These are phyloP conservation scores for Amanita brunnescens DNA, from an alignment of 768 basidiomycete genomes.

Conservation along the genomic window DNA sequence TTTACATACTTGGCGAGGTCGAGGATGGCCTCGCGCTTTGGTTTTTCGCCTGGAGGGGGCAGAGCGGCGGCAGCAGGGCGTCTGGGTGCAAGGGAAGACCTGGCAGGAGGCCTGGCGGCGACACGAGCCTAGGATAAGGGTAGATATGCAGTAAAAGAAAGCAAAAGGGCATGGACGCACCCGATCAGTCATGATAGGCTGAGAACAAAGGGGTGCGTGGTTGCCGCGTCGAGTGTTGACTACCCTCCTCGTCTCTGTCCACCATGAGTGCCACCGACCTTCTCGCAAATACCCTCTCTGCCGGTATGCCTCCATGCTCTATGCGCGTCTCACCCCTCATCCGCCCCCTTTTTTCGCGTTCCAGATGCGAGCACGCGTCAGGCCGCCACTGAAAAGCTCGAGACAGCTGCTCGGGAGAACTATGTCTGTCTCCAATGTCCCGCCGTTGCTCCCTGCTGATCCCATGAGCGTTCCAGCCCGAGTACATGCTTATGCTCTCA, in stretches of 20 bases:
- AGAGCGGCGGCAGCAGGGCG: conserved; percentile 39
- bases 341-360: conserved; percentile 15
- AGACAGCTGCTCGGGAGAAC: conserved; percentile 78
- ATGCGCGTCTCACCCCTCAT: conserved; percentile 22
- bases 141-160: conserved; percentile 23
- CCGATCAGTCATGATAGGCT: conserved; percentile 48
- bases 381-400: conserved; percentile 84
- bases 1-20: conserved; percentile 93
- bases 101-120: conserved; percentile 35
- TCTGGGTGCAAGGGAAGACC: conserved; percentile 29
- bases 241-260: conserved; percentile 13
- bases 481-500: conserved; percentile 89
- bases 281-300: conserved; percentile 86
- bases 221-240: conserved; percentile 5
- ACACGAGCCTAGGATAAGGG: conserved; percentile 51
- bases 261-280: conserved; percentile 89
- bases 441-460: conserved; percentile 14
- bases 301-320: conserved; percentile 47
- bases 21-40: conserved; percentile 89
- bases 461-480: conserved; percentile 46
- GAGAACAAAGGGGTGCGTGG: conserved; percentile 2
- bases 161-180: conserved; percentile 29
- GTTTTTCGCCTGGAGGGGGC: conserved; percentile 47
- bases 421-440: conserved; percentile 52
- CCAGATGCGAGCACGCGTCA: conserved; percentile 86